A percentile compares a stretch with the other conserved stretches of the same genome.
These are phyloP conservation scores for Nicotiana knightiana DNA, from an alignment of 257 asterid genomes.

Conservation along the genomic window DNA sequence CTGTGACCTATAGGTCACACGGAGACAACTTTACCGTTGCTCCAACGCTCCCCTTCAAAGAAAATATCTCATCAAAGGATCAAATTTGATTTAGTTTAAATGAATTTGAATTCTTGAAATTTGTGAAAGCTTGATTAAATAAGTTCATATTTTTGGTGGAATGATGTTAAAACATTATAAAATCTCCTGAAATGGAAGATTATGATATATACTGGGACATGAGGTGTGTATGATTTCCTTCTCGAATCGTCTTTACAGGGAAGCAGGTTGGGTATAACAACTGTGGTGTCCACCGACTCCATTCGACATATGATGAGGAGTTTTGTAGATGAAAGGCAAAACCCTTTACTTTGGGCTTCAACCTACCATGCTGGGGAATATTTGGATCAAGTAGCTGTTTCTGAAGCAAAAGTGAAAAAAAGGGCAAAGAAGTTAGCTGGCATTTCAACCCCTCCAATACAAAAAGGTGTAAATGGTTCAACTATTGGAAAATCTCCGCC, in stretches of 20 bases:
- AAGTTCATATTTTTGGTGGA: neutral
- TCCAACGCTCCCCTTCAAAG: too few species aligned
- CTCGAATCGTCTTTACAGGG: slow-evolving; percentile 46
- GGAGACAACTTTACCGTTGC: too few species aligned
- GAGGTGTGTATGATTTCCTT: neutral
- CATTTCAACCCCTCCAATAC: slow-evolving; percentile 36
- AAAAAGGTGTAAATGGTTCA: slow-evolving; percentile 26
- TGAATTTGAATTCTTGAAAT: neutral
- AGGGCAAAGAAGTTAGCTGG: slow-evolving; percentile 73
- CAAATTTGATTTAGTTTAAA: neutral
- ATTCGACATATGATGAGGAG: slow-evolving; percentile 99
- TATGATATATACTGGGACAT: neutral
- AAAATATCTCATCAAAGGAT: neutral
- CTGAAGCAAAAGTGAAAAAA: slow-evolving; percentile 82
- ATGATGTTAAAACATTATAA: neutral
- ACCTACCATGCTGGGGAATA: slow-evolving; percentile 97
- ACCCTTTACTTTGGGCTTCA: slow-evolving; percentile 97
- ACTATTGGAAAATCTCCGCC: slow-evolving; percentile 26
- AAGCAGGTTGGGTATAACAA: slow-evolving; percentile 94
- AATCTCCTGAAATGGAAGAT: neutral
- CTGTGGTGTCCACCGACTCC: slow-evolving; percentile 97
- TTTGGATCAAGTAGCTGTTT: slow-evolving; percentile 90
- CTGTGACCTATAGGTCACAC: too few species aligned
- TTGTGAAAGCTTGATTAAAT: neutral
- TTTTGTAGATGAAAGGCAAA: slow-evolving; percentile 83